Conservation (phyloP, 2,329 filamentous ascomycete species). For the Aspergillus neoniger region DNA sequence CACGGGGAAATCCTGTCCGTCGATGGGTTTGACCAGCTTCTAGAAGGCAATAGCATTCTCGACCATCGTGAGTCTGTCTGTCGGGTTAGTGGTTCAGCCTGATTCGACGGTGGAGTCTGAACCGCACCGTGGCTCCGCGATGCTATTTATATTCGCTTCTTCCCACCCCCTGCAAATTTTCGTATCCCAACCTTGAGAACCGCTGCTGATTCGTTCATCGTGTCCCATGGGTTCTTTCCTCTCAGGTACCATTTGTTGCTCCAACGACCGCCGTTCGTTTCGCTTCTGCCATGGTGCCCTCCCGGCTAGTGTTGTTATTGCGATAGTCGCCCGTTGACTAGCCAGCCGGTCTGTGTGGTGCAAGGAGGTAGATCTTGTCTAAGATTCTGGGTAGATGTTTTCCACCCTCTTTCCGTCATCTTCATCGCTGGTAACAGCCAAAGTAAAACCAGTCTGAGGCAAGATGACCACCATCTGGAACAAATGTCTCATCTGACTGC, state of each 20-base stretch:
- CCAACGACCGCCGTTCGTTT: not conserved
- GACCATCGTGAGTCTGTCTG: not conserved
- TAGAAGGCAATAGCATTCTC: not conserved
- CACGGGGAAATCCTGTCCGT: not conserved
- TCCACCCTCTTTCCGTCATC: too few species aligned
- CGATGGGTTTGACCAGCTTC: not conserved
- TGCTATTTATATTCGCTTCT: conserved; percentile 9
- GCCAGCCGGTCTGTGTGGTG: not conserved
- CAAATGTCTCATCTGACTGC: too few species aligned
- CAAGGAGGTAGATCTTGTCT: not conserved
- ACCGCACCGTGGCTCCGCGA: not conserved
- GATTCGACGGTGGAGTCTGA: conserved; percentile 8
- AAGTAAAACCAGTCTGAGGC: too few species aligned
- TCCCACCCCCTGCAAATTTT: conserved; percentile 1
- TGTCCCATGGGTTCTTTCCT: not conserved
- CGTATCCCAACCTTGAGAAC: not conserved
- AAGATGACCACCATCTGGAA: too few species aligned
- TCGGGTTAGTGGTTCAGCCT: not conserved
- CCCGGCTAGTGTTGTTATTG: not conserved
- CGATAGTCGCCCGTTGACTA: not conserved
- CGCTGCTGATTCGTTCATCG: not conserved
- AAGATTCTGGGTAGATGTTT: too few species aligned
- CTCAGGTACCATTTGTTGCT: not conserved
- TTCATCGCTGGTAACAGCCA: too few species aligned
- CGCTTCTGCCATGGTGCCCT: not conserved